Percentiles rank a stretch among this genome's conserved stretches.
phyloP scores from a whole-genome alignment of 345 rosid species.

The Psidium guajava region DNA sequence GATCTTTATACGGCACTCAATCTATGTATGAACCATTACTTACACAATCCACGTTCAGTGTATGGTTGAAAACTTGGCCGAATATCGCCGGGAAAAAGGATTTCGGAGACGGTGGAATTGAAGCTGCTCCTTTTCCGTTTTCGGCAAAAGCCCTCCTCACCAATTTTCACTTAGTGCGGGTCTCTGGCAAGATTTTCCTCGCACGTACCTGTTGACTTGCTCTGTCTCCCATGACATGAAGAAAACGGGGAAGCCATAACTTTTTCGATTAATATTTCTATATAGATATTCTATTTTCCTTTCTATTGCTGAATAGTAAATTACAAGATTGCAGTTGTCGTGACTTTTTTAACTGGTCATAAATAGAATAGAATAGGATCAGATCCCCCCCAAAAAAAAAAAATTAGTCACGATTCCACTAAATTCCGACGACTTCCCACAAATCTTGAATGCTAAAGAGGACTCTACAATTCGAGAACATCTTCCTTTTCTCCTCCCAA shows the following conservation, averaged over 20 bases:
- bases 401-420: not conserved
- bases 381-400: too few relatives aligned
- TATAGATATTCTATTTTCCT: not conserved
- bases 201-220: not conserved
- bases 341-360: not conserved
- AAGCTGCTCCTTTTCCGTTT: not conserved
- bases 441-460: not conserved
- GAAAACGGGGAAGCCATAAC: not conserved
- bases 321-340: not conserved
- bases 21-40: not conserved
- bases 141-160: not conserved
- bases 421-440: not conserved
- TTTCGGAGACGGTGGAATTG: not conserved
- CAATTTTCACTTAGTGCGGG: not conserved
- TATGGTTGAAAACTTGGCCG: too few relatives aligned
- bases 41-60: too few relatives aligned
- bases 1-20: not conserved
- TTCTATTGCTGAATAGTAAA: not conserved
- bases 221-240: not conserved
- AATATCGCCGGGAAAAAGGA: too few relatives aligned
- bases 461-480: not conserved
- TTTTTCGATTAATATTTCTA: not conserved
- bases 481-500: not conserved
- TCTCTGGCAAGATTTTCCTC: not conserved
- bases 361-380: too few relatives aligned